Evolutionary conservation across 257 asterid genomes (phyloP).

Genomic region (Nyctanthes arbortristis): DNA sequence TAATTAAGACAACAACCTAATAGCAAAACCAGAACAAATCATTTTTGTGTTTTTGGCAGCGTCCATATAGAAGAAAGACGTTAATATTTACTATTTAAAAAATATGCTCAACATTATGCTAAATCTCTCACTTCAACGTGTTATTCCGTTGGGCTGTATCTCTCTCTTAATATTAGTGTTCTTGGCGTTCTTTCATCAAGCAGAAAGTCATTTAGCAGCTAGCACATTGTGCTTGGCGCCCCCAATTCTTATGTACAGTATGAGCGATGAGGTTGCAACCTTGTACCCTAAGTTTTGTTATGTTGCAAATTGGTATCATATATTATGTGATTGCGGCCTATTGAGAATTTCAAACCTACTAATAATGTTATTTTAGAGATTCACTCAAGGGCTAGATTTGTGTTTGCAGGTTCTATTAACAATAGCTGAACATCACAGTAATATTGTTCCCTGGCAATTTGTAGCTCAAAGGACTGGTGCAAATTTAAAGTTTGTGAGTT

Average conservation of each 20-base stretch:
- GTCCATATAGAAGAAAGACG: not conserved
- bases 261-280: not conserved
- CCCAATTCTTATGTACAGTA: not conserved
- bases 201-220: not conserved
- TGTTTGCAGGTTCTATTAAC: conserved; percentile 68
- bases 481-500: conserved; percentile 59
- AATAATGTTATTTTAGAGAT: not conserved
- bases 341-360: not conserved
- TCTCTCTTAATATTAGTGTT: not conserved
- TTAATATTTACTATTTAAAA: not conserved
- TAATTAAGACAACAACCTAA: not conserved
- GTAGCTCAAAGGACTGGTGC: conserved; percentile 99
- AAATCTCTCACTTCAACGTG: not conserved
- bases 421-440: conserved; percentile 96
- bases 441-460: conserved; percentile 96
- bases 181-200: not conserved
- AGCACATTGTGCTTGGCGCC: not conserved
- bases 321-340: too few species aligned
- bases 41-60: not conserved
- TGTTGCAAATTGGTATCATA: not conserved
- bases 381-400: conserved; percentile 24
- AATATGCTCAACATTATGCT: not conserved
- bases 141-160: not conserved
- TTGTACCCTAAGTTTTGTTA: not conserved
- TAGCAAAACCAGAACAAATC: not conserved